phyloP scores from a whole-genome alignment of 768 basidiomycete genomes.

The Lenzites betulinus region DNA sequence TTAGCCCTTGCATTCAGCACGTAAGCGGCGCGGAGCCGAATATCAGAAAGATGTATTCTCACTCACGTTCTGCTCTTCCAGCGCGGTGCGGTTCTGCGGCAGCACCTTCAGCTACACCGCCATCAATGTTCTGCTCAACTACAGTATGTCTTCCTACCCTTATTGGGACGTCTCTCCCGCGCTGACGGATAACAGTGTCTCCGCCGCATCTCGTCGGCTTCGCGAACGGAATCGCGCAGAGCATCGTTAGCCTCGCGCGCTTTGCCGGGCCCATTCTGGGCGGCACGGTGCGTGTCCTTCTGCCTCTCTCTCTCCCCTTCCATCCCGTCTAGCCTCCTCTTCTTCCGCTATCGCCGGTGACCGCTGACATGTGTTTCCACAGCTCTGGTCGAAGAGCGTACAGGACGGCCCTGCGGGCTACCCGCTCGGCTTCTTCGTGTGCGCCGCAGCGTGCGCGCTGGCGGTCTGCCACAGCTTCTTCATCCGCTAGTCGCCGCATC shows the following conservation, averaged over 20 bases:
- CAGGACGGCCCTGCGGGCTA: conserved; percentile 69
- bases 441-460: conserved; percentile 59
- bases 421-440: conserved; percentile 72
- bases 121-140: conserved; percentile 84
- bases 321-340: not conserved
- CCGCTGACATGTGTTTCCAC: conserved; percentile 17
- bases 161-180: not conserved
- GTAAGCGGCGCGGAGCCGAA: conserved; percentile 45
- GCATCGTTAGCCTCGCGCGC: conserved; percentile 89
- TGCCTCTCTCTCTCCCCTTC: not conserved
- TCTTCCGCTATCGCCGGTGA: too few relatives aligned
- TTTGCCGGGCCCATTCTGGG: conserved; percentile 88
- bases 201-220: conserved; percentile 87
- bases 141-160: conserved; percentile 52
- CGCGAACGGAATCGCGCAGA: conserved; percentile 95
- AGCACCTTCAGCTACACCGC: conserved; percentile 90
- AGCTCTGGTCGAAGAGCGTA: conserved; percentile 79
- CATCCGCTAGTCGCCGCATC: conserved; percentile 67
- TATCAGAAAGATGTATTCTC: conserved; percentile 63
- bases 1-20: conserved; percentile 78
- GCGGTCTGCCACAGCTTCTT: conserved; percentile 73
- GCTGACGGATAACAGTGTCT: conserved; percentile 59
- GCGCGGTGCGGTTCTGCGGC: conserved; percentile 86
- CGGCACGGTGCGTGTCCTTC: conserved; percentile 61
- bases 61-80: conserved; percentile 70